These are phyloP conservation scores for Helichrysum umbraculigerum DNA, from an alignment of 129 eudicot species.

Conservation along the genomic window DNA sequence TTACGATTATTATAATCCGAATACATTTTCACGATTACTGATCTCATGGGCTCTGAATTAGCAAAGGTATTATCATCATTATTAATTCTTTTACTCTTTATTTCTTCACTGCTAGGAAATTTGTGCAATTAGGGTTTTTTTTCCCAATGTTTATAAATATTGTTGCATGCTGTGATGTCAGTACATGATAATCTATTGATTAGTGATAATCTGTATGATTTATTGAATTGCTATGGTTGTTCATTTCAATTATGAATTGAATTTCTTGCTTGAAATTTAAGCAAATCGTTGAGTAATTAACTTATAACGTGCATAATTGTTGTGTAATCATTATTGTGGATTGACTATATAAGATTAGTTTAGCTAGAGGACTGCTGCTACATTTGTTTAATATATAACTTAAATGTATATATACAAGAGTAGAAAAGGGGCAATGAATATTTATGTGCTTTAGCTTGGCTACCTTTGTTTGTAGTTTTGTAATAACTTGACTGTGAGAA, in stretches of 20 bases:
- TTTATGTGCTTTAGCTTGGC: too few relatives aligned
- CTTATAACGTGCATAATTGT: too few relatives aligned
- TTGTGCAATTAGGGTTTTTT: constrained; percentile 12
- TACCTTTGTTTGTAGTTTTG: too few relatives aligned
- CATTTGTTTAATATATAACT: too few relatives aligned
- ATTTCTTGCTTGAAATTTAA: neutral
- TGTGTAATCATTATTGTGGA: too few relatives aligned
- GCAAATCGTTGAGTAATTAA: neutral
- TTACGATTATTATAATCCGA: constrained; percentile 36
- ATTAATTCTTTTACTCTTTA: neutral
- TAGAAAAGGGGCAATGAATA: too few relatives aligned
- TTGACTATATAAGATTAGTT: neutral
- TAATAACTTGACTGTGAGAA: too few relatives aligned
- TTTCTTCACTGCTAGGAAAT: neutral
- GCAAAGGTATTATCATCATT: constrained; percentile 41
- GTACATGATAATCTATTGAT: neutral
- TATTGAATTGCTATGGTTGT: constrained; percentile 3
- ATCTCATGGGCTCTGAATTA: constrained; percentile 54
- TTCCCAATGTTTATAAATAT: neutral
- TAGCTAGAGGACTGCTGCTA: neutral
- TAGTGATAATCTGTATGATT: neutral
- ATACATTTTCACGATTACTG: constrained; percentile 18
- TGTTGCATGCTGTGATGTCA: neutral
- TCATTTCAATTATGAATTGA: neutral
- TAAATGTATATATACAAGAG: too few relatives aligned